A percentile compares a stretch with the other conserved stretches of the same genome.
These are phyloP conservation scores for Candida gigantensis DNA, from an alignment of 1,139 yeast species.

Conservation along the genomic window DNA sequence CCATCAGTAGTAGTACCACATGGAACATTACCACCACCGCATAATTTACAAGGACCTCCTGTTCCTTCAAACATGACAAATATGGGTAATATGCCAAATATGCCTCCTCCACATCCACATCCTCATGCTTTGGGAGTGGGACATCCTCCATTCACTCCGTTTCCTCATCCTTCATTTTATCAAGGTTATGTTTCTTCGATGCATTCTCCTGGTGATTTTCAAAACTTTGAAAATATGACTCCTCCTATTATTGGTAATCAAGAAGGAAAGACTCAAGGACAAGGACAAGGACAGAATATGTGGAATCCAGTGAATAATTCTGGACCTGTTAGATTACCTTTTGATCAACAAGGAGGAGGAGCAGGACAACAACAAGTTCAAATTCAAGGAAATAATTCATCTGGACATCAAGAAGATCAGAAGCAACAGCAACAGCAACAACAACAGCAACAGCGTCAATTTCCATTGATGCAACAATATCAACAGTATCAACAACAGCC, in stretches of 20 bases:
- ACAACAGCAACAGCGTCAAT: conserved; percentile 2
- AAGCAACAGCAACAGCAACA: conserved; percentile 1
- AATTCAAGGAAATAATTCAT: too few species aligned
- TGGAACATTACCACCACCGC: conserved; percentile 5
- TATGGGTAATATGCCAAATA: conserved; percentile 1
- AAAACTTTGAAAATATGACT: conserved; percentile 10
- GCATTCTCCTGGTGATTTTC: conserved; percentile 12
- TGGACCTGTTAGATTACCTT: neutral
- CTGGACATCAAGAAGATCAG: conserved; percentile 10
- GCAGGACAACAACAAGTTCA: neutral
- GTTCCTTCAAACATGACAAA: too few species aligned
- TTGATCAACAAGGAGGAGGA: conserved; percentile 2
- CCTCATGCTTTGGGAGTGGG: conserved; percentile 4
- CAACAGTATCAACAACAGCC: conserved; percentile 7
- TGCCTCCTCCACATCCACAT: conserved; percentile 4
- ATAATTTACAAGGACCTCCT: too few species aligned
- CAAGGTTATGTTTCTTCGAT: conserved; percentile 9
- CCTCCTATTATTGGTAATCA: conserved; percentile 1
- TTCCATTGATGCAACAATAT: conserved; percentile 1
- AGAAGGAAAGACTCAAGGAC: neutral
- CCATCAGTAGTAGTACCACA: too few species aligned
- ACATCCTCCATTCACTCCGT: conserved; percentile 8
- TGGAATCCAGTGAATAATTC: conserved; percentile 17
- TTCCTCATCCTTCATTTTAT: conserved; percentile 8
- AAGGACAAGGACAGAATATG: conserved; percentile 10